Conservation (phyloP, 768 basidiomycete species). For the Chalciporus pseudorubinellus region DNA sequence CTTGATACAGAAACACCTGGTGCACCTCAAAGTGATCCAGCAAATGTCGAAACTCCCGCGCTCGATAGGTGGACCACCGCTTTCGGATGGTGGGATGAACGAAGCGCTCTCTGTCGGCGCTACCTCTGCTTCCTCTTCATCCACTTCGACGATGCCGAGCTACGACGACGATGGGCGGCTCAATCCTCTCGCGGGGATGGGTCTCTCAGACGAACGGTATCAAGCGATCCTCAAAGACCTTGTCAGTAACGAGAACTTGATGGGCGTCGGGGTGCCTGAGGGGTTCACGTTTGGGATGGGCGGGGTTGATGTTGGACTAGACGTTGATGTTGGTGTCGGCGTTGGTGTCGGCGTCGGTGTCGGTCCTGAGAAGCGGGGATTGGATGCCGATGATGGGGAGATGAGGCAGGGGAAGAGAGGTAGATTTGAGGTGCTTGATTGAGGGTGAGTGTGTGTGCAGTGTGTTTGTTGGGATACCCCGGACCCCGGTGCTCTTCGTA, state of each 20-base stretch:
- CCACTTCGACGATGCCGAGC: conserved; percentile 29
- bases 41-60: conserved; percentile 67
- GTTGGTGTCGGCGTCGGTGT: conserved; percentile 28
- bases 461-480: background rate
- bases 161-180: conserved; percentile 50
- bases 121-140: background rate
- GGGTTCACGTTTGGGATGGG: conserved; percentile 21
- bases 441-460: conserved; percentile 10
- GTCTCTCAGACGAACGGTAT: conserved; percentile 88
- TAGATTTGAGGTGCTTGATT: conserved; percentile 61
- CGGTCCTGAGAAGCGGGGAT: conserved; percentile 32
- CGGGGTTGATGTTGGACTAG: conserved; percentile 2
- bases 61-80: conserved; percentile 62
- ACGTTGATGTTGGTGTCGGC: conserved; percentile 17
- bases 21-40: conserved; percentile 84
- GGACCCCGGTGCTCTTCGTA: too few relatives aligned
- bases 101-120: conserved; percentile 50
- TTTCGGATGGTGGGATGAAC: conserved; percentile 52
- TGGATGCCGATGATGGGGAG: conserved; percentile 38
- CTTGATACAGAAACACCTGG: conserved; percentile 68
- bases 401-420: conserved; percentile 52
- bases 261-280: conserved; percentile 38
- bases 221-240: conserved; percentile 71
- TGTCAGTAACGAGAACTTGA: conserved; percentile 60
- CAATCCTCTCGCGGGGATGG: conserved; percentile 86